Conservation (phyloP, 495 filamentous ascomycete genomes). For the Daldinia bambusicola region DNA sequence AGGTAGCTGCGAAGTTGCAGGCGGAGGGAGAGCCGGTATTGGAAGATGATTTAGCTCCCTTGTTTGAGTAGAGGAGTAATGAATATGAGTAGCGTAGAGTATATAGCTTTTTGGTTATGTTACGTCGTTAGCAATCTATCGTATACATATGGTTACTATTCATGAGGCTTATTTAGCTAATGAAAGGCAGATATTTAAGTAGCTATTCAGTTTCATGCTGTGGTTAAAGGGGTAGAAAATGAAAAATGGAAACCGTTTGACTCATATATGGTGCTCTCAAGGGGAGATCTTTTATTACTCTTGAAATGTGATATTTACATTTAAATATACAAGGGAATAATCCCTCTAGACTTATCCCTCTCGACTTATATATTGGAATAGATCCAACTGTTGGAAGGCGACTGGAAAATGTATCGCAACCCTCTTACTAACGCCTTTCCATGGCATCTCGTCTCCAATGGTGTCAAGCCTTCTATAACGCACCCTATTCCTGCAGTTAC, state of each 20-base stretch:
- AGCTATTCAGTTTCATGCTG: neutral
- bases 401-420: constrained; percentile 5
- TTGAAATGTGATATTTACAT: constrained; percentile 15
- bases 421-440: constrained; percentile 24
- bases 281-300: constrained; percentile 6
- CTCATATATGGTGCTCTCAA: neutral
- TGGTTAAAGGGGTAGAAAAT: neutral
- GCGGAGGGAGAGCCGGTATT: constrained; percentile 65
- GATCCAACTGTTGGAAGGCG: neutral
- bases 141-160: neutral
- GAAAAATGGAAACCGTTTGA: neutral
- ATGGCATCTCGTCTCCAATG: neutral
- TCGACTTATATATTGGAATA: neutral
- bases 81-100: neutral
- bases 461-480: neutral
- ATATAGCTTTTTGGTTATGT: neutral
- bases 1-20: constrained; percentile 69
- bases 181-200: too few species aligned
- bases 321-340: constrained; percentile 39
- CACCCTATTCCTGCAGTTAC: neutral
- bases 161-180: neutral
- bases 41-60: constrained; percentile 65
- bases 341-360: neutral
- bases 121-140: neutral
- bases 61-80: constrained; percentile 10